A percentile compares a stretch with the other conserved stretches of the same genome.
Evolutionary conservation across 306 rosid species (phyloP).

Genomic region (Pterocarpus santalinus): DNA sequence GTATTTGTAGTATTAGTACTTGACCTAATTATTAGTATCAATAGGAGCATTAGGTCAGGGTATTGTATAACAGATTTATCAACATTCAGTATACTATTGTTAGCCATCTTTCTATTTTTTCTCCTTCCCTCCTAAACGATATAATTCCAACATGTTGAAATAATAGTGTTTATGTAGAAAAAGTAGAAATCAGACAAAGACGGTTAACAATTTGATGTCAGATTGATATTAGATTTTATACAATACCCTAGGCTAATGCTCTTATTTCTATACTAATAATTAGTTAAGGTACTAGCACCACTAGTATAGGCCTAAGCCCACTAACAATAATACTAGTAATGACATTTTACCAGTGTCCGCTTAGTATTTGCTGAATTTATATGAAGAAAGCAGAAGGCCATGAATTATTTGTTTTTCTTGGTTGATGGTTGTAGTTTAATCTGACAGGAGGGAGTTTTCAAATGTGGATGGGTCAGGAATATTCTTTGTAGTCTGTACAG

Average conservation of each 20-base stretch:
- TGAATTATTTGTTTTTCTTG: not conserved
- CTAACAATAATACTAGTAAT: not conserved
- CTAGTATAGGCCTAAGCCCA: not conserved
- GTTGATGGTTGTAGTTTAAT: not conserved
- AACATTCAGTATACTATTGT: constrained; percentile 6
- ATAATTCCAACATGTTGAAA: not conserved
- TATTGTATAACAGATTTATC: constrained; percentile 3
- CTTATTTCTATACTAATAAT: not conserved
- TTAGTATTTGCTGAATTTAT: not conserved
- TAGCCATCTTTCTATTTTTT: not conserved
- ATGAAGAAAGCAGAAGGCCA: not conserved
- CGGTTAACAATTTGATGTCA: constrained; percentile 2
- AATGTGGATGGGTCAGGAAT: constrained; percentile 1
- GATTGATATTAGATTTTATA: constrained; percentile 18
- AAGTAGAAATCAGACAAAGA: not conserved
- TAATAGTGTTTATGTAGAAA: not conserved
- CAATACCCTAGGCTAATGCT: not conserved
- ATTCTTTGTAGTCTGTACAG: constrained; percentile 6
- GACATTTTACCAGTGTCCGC: constrained; percentile 1
- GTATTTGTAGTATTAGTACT: constrained; percentile 2
- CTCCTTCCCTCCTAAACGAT: not conserved
- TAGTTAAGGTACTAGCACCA: not conserved
- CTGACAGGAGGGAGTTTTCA: not conserved
- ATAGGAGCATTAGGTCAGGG: not conserved
- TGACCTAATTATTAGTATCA: constrained; percentile 6